Conservation (phyloP, 257 asterid species). For the Solanum rostratum region DNA sequence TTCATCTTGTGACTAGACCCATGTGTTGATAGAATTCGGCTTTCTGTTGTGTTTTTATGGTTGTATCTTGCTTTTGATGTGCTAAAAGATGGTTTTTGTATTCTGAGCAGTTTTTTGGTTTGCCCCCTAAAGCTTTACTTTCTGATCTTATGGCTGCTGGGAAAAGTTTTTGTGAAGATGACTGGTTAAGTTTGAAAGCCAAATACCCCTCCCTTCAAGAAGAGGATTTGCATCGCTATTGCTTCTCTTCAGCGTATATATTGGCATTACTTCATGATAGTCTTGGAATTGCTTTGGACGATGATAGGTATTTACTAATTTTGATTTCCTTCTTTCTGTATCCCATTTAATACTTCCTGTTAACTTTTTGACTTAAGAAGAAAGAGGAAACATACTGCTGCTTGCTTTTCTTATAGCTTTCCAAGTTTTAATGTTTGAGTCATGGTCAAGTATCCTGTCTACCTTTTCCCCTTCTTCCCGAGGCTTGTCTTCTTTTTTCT, state of each 20-base stretch:
- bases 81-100: background rate
- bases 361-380: background rate
- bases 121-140: conserved; percentile 56
- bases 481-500: background rate
- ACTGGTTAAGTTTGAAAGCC: conserved; percentile 65
- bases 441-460: background rate
- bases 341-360: background rate
- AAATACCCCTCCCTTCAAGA: conserved; percentile 48
- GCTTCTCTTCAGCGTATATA: conserved; percentile 95
- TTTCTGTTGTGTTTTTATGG: background rate
- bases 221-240: conserved; percentile 72
- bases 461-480: background rate
- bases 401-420: background rate
- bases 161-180: conserved; percentile 67
- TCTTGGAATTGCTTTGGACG: conserved; percentile 83
- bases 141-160: conserved; percentile 79
- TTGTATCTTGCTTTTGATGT: background rate
- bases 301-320: conserved; percentile 41
- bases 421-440: background rate
- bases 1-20: background rate
- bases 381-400: background rate
- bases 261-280: conserved; percentile 93
- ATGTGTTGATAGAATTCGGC: background rate
- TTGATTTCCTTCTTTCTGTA: background rate
- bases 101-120: conserved; percentile 64